Base-by-base conservation (phyloP, 352 stramenopile genomes). In the Phytopythium aichiense region DNA sequence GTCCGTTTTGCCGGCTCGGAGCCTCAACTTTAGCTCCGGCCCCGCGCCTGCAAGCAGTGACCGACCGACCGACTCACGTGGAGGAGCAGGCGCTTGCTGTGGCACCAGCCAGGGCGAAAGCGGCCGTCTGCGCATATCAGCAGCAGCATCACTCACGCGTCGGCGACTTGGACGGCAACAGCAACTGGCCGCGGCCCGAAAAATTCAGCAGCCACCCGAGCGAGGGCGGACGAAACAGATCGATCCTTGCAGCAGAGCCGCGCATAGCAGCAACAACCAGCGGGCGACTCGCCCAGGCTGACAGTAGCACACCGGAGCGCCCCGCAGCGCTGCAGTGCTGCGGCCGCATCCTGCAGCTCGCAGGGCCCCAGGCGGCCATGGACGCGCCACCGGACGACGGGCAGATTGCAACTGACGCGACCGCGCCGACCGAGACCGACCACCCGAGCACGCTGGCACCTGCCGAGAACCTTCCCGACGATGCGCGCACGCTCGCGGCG, bases 391-490 rank as follows among this genome's bases (percentile, higher is more conserved):
- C 52, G 13, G 54, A 12, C 37, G 33, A 15, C 37, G 54, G 22
- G 22, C 54, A 60, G 33, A 50, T 35, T 15, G 54, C 54, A 60
- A 60, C 54, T 50, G 35, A 30, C 54, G 5, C 46, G 46, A 11
- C 22, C 31, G 51, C 9, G 7, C 13, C 30, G 31, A 57, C 30
- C 13, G 20, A 5, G 12, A 25, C 7, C 20, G 52, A 46, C 33
- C 25, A 15, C 54, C 22, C 12, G 54, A 50, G 37, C 54, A 60
- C 35, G 54, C 54, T 60, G 54, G 54, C 54, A 50, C 54, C 54
- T 30, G 54, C 54, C 54, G 54, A 60, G 37, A 60, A 60, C 54
- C 54, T 60, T 50, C 54, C 54, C 20, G 54, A 50, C 38, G 54
- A 51, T 50, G 54, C 54, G 54, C 37, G 37, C 54, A 51, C 54